Evolutionary conservation across 805 yeast species (phyloP).

Genomic region (Pichia californica): DNA sequence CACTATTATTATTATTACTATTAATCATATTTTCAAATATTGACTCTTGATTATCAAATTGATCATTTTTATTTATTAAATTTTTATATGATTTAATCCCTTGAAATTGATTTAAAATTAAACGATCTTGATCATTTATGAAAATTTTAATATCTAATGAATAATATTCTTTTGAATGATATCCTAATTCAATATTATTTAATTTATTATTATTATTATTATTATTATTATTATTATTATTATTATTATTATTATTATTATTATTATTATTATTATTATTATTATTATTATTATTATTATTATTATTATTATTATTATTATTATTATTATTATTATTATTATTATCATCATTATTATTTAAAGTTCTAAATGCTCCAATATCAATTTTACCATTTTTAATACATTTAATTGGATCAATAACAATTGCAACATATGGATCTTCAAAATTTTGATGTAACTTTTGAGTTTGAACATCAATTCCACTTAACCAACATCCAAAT

Average conservation of each 20-base stretch:
- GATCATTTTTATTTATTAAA: not conserved
- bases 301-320: slow-evolving; percentile 6
- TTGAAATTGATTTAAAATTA: slow-evolving; percentile 31
- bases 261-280: slow-evolving; percentile 5
- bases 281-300: slow-evolving; percentile 8
- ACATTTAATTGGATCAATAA: slow-evolving; percentile 76
- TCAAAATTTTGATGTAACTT: slow-evolving; percentile 77
- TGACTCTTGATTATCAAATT: not conserved
- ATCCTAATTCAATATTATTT: slow-evolving; percentile 49
- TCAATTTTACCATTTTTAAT: slow-evolving; percentile 58
- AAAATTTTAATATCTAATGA: slow-evolving; percentile 57
- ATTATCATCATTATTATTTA: slow-evolving; percentile 21
- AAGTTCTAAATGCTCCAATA: slow-evolving; percentile 85
- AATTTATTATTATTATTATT: slow-evolving; percentile 5
- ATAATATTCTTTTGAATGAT: slow-evolving; percentile 64
- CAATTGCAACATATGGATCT: slow-evolving; percentile 87
- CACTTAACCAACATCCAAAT: slow-evolving; percentile 93
- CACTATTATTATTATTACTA: not conserved
- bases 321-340: slow-evolving; percentile 5
- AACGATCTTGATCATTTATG: slow-evolving; percentile 43
- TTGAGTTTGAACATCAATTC: slow-evolving; percentile 90
- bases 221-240: slow-evolving; percentile 5
- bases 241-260: slow-evolving; percentile 11
- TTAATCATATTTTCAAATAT: not conserved
- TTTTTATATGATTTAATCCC: not conserved